Evolutionary conservation across 768 basidiomycete species (phyloP).

Genomic region (Leccinum barrowsii): DNA sequence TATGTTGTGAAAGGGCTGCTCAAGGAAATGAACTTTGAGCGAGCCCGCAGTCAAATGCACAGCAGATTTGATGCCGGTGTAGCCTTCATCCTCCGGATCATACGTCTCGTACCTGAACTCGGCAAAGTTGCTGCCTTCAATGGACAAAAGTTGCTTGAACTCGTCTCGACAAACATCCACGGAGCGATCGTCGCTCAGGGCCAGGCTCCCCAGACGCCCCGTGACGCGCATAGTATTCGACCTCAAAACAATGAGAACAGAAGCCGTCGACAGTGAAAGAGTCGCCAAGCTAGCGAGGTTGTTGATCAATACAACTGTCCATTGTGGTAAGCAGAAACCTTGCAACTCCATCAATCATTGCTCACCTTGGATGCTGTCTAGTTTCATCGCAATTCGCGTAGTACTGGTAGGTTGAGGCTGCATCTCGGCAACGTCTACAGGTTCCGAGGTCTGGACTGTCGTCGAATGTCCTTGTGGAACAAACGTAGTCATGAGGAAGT

Average conservation of each 20-base stretch:
- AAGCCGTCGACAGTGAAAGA: constrained; percentile 84
- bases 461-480: constrained; percentile 43
- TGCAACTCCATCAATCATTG: constrained; percentile 2
- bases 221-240: constrained; percentile 72
- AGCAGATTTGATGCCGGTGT: constrained; percentile 79
- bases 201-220: constrained; percentile 79
- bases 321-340: constrained; percentile 9
- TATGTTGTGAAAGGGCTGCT: constrained; percentile 86
- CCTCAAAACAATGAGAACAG: constrained; percentile 69
- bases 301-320: constrained; percentile 73
- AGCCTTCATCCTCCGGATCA: constrained; percentile 65
- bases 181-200: constrained; percentile 70
- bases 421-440: background rate
- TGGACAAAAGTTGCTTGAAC: constrained; percentile 85
- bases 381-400: constrained; percentile 76
- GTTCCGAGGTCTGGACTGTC: constrained; percentile 10
- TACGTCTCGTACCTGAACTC: constrained; percentile 93
- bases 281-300: constrained; percentile 72
- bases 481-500: constrained; percentile 98
- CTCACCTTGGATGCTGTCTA: constrained; percentile 80
- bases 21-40: constrained; percentile 83
- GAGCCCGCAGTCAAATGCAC: constrained; percentile 85
- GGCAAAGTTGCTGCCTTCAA: constrained; percentile 91
- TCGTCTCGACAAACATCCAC: constrained; percentile 49
- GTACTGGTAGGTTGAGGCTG: constrained; percentile 41